Evolutionary conservation across 1,284 basidiomycete species (phyloP), one percentile per base, ranked within the genome.

Genomic region (Ganoderma sp.): DNA sequence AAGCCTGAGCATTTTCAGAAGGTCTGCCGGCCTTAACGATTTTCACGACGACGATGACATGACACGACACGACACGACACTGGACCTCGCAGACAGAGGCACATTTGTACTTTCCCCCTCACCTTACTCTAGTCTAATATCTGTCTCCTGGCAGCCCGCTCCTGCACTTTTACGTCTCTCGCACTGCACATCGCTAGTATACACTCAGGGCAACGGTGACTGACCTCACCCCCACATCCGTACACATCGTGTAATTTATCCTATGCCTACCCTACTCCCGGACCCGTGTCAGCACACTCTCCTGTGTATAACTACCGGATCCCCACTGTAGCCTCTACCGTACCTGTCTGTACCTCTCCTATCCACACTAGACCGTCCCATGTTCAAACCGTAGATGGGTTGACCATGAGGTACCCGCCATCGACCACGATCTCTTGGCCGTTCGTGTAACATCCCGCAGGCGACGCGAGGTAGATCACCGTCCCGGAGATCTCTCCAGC

Each of bases 381-480:
- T 48, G 22, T 65, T 66, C 57, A 80, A 3, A 65, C 61, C 2
- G 75, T 75, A 6, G 84, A 83, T 48, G 92, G 92, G 74, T 94
- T 94, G 39, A 92, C 90, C n/a, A 87, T 84, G 3, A 87, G 71
- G 76, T 85, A 91, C 1, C 92, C 90, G 39, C 92, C 92, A 74
- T 94, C 92, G 45, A 93, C 84, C 22, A 87, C 79, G 56, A 94
- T 83, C 73, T 93, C 89, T 74, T 92, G 90, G 10, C 92, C 92
- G 72, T 90, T 91, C 68, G 85, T 87, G 75, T 92, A 94, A 60
- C 84, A 85, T 39, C 90, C 91, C 3, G 90, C 90, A 25, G 82
- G 84, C 6, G 91, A 92, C 3, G 85, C 88, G 14, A 94, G 84
- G 76, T 91, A 93, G 10, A 93, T 83, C 1, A 82, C 90, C 7